Base-by-base conservation (phyloP, 2,329 filamentous ascomycete genomes). In the Lachnellula cervina region DNA sequence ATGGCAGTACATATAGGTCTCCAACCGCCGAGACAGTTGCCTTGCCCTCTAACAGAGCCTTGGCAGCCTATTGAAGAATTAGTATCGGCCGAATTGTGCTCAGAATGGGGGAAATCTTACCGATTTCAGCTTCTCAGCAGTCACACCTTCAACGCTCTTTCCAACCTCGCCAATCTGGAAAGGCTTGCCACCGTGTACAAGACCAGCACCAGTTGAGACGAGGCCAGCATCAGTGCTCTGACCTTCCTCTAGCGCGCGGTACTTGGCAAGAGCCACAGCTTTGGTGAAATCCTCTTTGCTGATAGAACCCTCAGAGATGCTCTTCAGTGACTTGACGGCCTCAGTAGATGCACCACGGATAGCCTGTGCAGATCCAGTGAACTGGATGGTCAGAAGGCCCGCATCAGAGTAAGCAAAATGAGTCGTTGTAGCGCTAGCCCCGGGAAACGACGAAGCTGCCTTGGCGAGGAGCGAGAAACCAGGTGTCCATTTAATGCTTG, bases 321-420 rank as follows among this genome's bases (percentile, higher is more conserved):
- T 83, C 83, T 96, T 90, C 66, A 99, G 78, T 45, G 86, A 82
- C 72, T 92, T 89, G 66, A 92, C 88, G 40, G 89, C 83, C 69
- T 87, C 87, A 72, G 85, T 80, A 54, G 90, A 88, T 56, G 86
- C 89, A 69, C 83, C 80, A 63, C 84, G 82, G 62, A 99, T 84
- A 62, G 87, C 84, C 51, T 78, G 71, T 46, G 90, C 89, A 50
- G 84, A 77, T 56, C 94, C 95, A 55, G 80, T 83, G 66, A 99
- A 80, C 71, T 90, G 86, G 66, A 97, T 84, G 68, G 89, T 83
- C 64, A 99, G 79, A 48, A 99, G 88, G 68, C 94, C 93, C 63
- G 94, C 90, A 70, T 99, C 94, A 16, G 93, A 96, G 83, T 97
- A 99, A 63, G 87, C 81, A 64, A 85, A 77, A 76, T 94, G 93